Evolutionary conservation across 768 basidiomycete genomes (phyloP).

Genomic region (Serendipita sp.): DNA sequence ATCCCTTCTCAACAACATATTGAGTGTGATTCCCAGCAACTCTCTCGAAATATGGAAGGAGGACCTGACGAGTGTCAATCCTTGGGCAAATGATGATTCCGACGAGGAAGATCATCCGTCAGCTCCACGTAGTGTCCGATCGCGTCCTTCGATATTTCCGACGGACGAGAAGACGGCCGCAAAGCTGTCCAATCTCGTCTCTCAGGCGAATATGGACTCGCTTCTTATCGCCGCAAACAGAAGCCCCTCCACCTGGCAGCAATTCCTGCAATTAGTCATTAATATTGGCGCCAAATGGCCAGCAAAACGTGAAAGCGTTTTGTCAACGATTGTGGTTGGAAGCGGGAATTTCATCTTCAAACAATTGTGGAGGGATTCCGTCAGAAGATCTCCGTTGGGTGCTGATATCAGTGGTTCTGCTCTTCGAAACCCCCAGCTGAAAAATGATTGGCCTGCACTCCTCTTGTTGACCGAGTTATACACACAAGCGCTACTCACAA

Average conservation of each 20-base stretch:
- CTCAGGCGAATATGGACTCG: constrained; percentile 20
- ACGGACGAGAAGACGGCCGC: constrained; percentile 45
- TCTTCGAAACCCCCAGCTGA: neutral
- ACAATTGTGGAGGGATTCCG: constrained; percentile 45
- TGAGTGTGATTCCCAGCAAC: constrained; percentile 6
- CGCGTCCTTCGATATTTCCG: constrained; percentile 25
- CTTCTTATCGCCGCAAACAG: constrained; percentile 25
- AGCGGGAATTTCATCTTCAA: constrained; percentile 53
- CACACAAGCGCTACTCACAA: constrained; percentile 66
- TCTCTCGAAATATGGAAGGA: constrained; percentile 5
- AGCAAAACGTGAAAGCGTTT: constrained; percentile 34
- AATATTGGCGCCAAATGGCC: constrained; percentile 47
- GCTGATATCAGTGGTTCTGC: constrained; percentile 27
- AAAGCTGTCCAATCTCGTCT: constrained; percentile 42
- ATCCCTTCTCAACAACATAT: constrained; percentile 30
- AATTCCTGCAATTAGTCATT: constrained; percentile 41
- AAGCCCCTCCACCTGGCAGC: constrained; percentile 24
- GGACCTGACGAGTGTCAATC: neutral
- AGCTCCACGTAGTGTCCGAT: constrained; percentile 24
- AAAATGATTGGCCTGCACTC: constrained; percentile 41
- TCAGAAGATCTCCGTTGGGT: constrained; percentile 46
- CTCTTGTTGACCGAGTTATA: constrained; percentile 71
- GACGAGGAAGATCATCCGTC: constrained; percentile 7
- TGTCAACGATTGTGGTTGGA: constrained; percentile 35
- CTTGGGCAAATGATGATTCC: constrained; percentile 15